Percentiles rank a stretch among this genome's conserved stretches.
These are phyloP conservation scores for Cercospora sojina DNA, from an alignment of 2,329 filamentous ascomycete species.

Conservation along the genomic window DNA sequence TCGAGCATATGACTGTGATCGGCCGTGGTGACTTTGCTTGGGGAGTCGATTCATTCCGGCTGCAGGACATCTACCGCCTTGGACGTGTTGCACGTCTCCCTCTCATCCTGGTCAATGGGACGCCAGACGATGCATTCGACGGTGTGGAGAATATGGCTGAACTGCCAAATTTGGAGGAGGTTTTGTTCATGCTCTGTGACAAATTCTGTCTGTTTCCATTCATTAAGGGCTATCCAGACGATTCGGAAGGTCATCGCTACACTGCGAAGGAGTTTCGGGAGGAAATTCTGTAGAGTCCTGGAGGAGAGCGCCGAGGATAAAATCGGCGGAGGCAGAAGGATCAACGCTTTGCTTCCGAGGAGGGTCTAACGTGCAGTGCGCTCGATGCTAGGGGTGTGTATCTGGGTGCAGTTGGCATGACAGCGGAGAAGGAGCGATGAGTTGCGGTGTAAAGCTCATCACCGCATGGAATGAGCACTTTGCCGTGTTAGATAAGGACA, in stretches of 20 bases:
- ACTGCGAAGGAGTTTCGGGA: neutral
- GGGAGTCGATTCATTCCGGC: neutral
- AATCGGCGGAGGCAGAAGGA: neutral
- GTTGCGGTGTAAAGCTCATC: neutral
- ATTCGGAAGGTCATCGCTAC: neutral
- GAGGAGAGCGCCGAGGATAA: neutral
- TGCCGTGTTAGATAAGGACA: neutral
- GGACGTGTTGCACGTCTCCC: neutral
- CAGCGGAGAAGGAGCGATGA: neutral
- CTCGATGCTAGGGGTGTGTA: neutral
- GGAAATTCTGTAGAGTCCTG: neutral
- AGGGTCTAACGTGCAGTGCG: neutral
- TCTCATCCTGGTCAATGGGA: neutral
- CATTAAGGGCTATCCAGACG: neutral
- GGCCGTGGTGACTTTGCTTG: neutral
- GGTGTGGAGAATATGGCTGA: neutral
- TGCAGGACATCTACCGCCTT: neutral
- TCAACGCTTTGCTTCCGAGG: neutral
- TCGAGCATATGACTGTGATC: neutral
- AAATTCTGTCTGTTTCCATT: neutral
- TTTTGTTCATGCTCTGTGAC: neutral
- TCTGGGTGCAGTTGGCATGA: neutral
- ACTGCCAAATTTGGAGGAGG: neutral
- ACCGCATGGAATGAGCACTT: neutral
- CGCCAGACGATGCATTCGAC: neutral